Evolutionary conservation across 192 early-diverging fungal genomes (phyloP), one percentile per base, ranked within the genome.

Genomic region (Rhizoclosmatium globosum): DNA sequence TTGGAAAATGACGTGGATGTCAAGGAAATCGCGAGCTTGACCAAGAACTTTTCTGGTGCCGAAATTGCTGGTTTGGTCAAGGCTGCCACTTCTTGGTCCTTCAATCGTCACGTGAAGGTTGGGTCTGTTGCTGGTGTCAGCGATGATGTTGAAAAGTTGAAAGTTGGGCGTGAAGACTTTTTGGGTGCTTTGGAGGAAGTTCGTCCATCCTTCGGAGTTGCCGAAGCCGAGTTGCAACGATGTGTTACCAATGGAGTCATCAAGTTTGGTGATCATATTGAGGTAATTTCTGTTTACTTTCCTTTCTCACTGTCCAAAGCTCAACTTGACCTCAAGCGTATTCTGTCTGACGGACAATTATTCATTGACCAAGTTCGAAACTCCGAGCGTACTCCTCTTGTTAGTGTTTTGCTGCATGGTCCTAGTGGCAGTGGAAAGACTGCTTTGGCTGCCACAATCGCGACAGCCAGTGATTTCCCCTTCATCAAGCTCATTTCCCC

Each of bases 401-500:
- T 99, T n/a, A 94, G 92, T 70, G 81, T 97, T 42, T 85, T 99
- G 62, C 82, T 99, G 39, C 93, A 97, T 81, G 96, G 89, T 2
- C 93, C 95, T 3, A 83, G 94, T 6, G 94, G 94, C 64, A 90
- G 90, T 71, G 98, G 98, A 70, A 99, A 98, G 82, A 98, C 96
- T 0, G 96, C 98, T 15, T 82, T 99, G 72, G 98, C 98, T 3
- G 95, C 97, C n/a, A 95, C 91, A 2, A 94, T 98, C 62, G 98
- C 96, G 4, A 94, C 94, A 86, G 82, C 89, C 39, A 94, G 92
- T 58, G 90, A 95, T 42, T 99, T 96, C 80, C 98, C 98, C 4
- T 98, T 99, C 82, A 94, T 98, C 83, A 98, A 97, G 85, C 85
- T 99, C 47, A 94, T 99, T 56, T 97, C 97, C 0, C 97, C 98